Evolutionary conservation across 352 stramenopile genomes (phyloP).

Genomic region (Phytopythium helicoides): DNA sequence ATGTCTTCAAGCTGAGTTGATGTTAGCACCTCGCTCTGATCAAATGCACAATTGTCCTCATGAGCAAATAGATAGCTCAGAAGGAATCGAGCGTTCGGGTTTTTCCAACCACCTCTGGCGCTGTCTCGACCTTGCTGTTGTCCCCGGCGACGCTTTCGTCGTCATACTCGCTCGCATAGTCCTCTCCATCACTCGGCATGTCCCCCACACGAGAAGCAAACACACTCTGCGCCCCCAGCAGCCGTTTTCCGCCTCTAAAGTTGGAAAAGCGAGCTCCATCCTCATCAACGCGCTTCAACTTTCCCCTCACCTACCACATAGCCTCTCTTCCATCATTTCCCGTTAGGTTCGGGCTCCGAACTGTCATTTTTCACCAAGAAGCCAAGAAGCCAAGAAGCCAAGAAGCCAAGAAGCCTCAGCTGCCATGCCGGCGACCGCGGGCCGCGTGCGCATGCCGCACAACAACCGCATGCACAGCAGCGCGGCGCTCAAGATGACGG

Average conservation of each 20-base stretch:
- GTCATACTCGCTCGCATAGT: slow-evolving; percentile 31
- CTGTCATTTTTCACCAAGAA: slow-evolving; percentile 1
- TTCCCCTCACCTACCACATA: neutral
- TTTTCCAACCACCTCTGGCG: too few relatives aligned
- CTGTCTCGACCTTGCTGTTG: neutral
- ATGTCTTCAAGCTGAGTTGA: too few relatives aligned
- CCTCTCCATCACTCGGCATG: slow-evolving; percentile 19
- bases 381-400: neutral
- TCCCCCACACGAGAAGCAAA: neutral
- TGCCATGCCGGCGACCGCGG: slow-evolving; percentile 83
- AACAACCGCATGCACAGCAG: slow-evolving; percentile 97
- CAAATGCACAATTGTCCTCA: too few relatives aligned
- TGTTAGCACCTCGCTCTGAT: too few relatives aligned
- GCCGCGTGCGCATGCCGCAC: slow-evolving; percentile 94
- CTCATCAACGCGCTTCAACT: neutral
- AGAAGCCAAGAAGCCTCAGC: slow-evolving; percentile 2
- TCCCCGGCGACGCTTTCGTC: neutral
- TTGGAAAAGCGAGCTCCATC: slow-evolving; percentile 3
- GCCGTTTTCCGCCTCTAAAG: slow-evolving; percentile 11
- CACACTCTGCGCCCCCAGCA: slow-evolving; percentile 9
- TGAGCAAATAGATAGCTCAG: too few relatives aligned
- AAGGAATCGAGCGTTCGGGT: too few relatives aligned
- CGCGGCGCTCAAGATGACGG: slow-evolving; percentile 92
- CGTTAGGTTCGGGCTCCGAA: neutral
- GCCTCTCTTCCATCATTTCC: neutral